Evolutionary conservation across 495 filamentous ascomycete species (phyloP).

Genomic region (Penicillium cataractarum): DNA sequence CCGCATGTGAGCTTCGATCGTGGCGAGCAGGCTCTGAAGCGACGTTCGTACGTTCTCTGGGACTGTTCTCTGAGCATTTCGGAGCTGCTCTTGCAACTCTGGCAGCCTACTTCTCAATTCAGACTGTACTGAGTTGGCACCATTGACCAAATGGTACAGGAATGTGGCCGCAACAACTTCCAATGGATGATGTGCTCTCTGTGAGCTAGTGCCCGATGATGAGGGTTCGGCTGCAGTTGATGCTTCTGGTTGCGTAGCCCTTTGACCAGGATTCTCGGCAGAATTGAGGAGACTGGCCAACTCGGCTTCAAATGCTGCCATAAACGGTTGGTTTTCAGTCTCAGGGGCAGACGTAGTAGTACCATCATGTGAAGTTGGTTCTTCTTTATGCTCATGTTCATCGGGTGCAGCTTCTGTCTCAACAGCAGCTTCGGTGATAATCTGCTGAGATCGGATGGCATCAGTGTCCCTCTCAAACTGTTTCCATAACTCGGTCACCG

Average conservation of each 20-base stretch:
- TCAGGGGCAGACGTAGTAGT: constrained; percentile 3
- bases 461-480: constrained; percentile 27
- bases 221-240: constrained; percentile 18
- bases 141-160: constrained; percentile 39
- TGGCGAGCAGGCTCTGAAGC: constrained; percentile 44
- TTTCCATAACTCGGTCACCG: constrained; percentile 48
- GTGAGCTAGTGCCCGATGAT: constrained; percentile 18
- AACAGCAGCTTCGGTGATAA: neutral
- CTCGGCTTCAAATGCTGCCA: constrained; percentile 57
- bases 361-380: neutral
- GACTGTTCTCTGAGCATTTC: constrained; percentile 42
- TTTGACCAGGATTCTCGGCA: constrained; percentile 23
- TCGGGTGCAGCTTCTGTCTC: constrained; percentile 4
- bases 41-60: constrained; percentile 47
- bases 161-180: constrained; percentile 37
- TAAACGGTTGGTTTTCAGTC: constrained; percentile 38
- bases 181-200: constrained; percentile 26
- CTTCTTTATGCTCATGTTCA: constrained; percentile 8
- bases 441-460: constrained; percentile 8
- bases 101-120: constrained; percentile 43
- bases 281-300: constrained; percentile 48
- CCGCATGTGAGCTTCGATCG: constrained; percentile 48
- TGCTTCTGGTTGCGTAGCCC: constrained; percentile 16
- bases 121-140: constrained; percentile 40
- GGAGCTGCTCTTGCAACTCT: constrained; percentile 45